phyloP scores from a whole-genome alignment of 129 eudicot species.

The Escallonia rubra region DNA sequence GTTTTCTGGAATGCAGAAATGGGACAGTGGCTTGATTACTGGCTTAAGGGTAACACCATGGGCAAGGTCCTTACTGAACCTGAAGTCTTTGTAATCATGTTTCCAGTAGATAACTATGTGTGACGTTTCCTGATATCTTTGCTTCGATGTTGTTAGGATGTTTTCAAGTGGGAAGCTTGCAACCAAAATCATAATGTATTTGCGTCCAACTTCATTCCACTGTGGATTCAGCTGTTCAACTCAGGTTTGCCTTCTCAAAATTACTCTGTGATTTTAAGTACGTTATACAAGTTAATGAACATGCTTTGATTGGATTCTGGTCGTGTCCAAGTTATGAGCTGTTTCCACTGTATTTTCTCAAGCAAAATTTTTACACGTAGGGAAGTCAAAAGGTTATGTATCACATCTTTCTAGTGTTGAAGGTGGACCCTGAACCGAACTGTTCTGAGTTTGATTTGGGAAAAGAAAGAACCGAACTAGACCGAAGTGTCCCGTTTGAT shows the following conservation, averaged over 20 bases:
- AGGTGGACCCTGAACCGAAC: too few relatives aligned
- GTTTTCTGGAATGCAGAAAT: conserved; percentile 71
- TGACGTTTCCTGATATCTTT: not conserved
- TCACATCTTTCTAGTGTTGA: too few relatives aligned
- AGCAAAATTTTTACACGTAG: too few relatives aligned
- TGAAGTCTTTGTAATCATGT: too few relatives aligned
- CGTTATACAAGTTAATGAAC: not conserved
- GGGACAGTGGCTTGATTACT: conserved; percentile 92
- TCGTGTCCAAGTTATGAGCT: too few relatives aligned
- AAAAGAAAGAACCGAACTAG: too few relatives aligned
- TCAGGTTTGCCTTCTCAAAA: conserved; percentile 42
- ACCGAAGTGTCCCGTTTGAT: too few relatives aligned
- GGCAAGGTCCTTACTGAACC: conserved; percentile 32
- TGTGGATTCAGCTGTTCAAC: conserved; percentile 61
- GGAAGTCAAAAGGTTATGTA: too few relatives aligned
- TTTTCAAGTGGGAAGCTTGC: conserved; percentile 40
- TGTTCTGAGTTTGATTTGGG: too few relatives aligned
- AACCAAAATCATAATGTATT: conserved; percentile 51
- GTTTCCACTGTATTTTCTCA: too few relatives aligned
- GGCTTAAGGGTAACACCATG: conserved; percentile 40
- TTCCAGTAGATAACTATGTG: not conserved
- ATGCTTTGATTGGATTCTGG: not conserved
- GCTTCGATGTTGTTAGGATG: conserved; percentile 34
- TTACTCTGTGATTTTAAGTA: not conserved
- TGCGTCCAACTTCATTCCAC: conserved; percentile 80